phyloP scores from a whole-genome alignment of 352 stramenopile species.

The Hyaloperonospora arabidopsidis region DNA sequence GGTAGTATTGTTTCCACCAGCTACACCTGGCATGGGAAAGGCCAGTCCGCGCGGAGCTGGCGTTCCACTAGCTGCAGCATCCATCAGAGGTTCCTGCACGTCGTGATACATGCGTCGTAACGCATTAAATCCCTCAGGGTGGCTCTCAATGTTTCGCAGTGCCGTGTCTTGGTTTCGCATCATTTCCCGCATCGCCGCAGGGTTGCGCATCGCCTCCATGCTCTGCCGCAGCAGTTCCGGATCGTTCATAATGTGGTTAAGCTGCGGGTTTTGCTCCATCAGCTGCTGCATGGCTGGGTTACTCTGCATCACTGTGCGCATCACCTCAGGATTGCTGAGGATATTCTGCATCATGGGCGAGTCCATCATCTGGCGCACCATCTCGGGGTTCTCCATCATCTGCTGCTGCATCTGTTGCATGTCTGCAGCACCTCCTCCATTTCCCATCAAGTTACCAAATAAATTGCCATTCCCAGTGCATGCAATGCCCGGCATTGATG shows the following conservation, averaged over 20 bases:
- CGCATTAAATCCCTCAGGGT: constrained; percentile 95
- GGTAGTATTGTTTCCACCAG: constrained; percentile 29
- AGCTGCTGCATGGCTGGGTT: constrained; percentile 94
- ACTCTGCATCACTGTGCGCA: constrained; percentile 91
- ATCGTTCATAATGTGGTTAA: constrained; percentile 94
- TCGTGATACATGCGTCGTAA: constrained; percentile 91
- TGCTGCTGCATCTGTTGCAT: constrained; percentile 83
- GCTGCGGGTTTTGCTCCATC: constrained; percentile 92
- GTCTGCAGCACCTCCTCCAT: constrained; percentile 17
- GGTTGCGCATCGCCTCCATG: constrained; percentile 97
- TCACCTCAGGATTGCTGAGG: constrained; percentile 93
- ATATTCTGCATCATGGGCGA: constrained; percentile 89
- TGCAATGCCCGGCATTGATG: constrained; percentile 32
- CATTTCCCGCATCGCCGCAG: constrained; percentile 91
- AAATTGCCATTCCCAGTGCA: constrained; percentile 32
- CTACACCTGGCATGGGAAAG: constrained; percentile 83
- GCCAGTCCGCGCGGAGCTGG: constrained; percentile 40
- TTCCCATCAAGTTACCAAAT: constrained; percentile 50
- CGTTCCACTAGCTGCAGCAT: constrained; percentile 65
- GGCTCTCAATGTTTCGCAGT: constrained; percentile 95
- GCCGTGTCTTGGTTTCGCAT: constrained; percentile 97
- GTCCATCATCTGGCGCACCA: constrained; percentile 86
- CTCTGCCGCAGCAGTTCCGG: constrained; percentile 90
- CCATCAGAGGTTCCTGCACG: constrained; percentile 94
- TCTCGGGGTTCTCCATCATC: constrained; percentile 83